Percentiles rank a stretch among this genome's conserved stretches.
phyloP scores from a whole-genome alignment of 495 filamentous ascomycete species.

The Sordaria brevicollis region DNA sequence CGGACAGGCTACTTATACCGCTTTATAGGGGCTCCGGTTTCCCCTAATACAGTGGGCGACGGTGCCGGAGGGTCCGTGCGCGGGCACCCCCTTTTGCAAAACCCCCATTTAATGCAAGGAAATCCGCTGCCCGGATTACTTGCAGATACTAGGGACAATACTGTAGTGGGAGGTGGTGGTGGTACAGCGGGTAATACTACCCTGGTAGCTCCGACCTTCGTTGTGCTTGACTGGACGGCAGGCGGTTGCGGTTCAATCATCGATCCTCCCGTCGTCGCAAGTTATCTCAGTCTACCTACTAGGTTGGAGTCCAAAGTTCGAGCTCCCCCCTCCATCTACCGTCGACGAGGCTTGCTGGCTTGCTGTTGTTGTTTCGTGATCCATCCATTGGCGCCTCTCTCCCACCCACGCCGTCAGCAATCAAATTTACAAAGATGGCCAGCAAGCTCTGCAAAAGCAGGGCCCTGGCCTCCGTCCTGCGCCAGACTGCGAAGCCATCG shows the following conservation, averaged over 20 bases:
- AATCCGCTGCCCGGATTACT: too few species aligned
- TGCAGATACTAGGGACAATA: too few species aligned
- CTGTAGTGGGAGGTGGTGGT: neutral
- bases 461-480: conserved; percentile 49
- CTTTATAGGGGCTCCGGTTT: too few species aligned
- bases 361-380: neutral
- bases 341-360: neutral
- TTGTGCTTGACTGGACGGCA: neutral
- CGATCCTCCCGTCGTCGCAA: neutral
- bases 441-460: conserved; percentile 56
- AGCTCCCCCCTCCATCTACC: neutral
- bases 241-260: neutral
- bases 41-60: too few species aligned
- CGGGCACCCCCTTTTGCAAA: too few species aligned
- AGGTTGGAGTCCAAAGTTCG: neutral
- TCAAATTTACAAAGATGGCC: conserved; percentile 43
- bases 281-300: neutral
- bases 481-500: conserved; percentile 40
- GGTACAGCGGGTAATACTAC: neutral
- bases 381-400: neutral
- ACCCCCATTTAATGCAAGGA: too few species aligned
- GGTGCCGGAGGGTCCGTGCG: too few species aligned
- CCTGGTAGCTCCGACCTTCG: neutral
- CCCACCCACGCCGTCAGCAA: conserved; percentile 14
- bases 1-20: too few species aligned